These are phyloP conservation scores for Penicillium sp. DNA, from an alignment of 2,329 filamentous ascomycete species.

Conservation along the genomic window DNA sequence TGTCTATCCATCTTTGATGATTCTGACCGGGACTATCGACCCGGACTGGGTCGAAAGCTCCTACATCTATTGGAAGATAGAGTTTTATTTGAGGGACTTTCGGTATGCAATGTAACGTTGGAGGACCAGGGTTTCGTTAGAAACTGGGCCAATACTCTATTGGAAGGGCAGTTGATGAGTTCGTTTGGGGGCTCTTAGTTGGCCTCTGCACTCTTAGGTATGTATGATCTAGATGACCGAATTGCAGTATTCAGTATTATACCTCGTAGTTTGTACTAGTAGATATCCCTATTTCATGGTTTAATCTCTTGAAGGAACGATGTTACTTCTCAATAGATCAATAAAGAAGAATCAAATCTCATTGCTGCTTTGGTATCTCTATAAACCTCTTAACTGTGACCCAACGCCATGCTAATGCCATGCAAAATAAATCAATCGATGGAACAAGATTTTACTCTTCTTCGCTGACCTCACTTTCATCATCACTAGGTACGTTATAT, in stretches of 20 bases:
- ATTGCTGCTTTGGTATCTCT: conserved; percentile 20
- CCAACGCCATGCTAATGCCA: conserved; percentile 23
- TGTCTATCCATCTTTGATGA: not conserved
- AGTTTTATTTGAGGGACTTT: not conserved
- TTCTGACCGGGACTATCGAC: not conserved
- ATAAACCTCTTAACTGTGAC: not conserved
- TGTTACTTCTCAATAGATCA: too few relatives aligned
- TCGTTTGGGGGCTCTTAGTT: not conserved
- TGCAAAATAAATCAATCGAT: conserved; percentile 12
- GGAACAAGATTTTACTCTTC: conserved; percentile 56
- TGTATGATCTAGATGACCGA: not conserved
- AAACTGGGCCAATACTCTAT: not conserved
- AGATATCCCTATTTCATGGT: too few relatives aligned
- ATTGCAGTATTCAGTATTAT: too few relatives aligned
- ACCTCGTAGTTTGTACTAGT: too few relatives aligned
- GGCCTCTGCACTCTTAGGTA: not conserved
- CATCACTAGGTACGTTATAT: conserved; percentile 49
- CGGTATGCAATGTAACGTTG: not conserved
- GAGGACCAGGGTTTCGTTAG: not conserved
- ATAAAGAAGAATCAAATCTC: not conserved
- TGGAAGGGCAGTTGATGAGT: not conserved
- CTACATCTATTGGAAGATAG: not conserved
- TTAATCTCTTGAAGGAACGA: too few relatives aligned
- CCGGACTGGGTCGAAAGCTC: not conserved
- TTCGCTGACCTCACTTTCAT: conserved; percentile 69